phyloP scores from a whole-genome alignment of 1,139 yeast genomes.

The Scheffersomyces stambukii region DNA sequence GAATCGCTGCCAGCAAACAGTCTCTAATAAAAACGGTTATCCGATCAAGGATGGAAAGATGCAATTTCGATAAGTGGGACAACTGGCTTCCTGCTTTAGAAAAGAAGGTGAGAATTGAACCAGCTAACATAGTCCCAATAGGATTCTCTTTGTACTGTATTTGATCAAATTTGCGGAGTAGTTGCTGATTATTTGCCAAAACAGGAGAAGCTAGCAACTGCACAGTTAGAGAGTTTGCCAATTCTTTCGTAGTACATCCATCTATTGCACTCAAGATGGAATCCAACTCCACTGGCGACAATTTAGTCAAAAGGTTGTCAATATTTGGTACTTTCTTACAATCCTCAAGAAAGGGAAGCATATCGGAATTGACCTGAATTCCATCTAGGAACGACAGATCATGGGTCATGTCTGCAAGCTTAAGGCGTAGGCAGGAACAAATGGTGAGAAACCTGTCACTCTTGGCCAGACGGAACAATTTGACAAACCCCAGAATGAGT shows the following conservation, averaged over 20 bases:
- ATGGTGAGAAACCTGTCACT: constrained; percentile 3
- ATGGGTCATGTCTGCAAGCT: constrained; percentile 9
- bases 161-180: too few relatives aligned
- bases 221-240: not conserved
- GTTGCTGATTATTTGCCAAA: constrained; percentile 3
- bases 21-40: constrained; percentile 16
- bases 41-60: constrained; percentile 19
- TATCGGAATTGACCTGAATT: constrained; percentile 5
- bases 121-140: constrained; percentile 2
- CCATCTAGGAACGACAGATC: constrained; percentile 5
- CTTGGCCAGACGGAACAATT: constrained; percentile 13
- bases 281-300: not conserved
- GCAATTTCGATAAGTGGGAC: constrained; percentile 13
- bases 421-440: constrained; percentile 9
- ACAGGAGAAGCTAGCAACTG: constrained; percentile 5
- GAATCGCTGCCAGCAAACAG: constrained; percentile 1
- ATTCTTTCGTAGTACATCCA: too few relatives aligned
- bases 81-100: not conserved
- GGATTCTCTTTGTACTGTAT: too few relatives aligned
- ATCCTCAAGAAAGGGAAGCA: constrained; percentile 9
- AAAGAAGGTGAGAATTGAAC: constrained; percentile 3
- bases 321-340: constrained; percentile 5
- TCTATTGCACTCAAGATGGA: constrained; percentile 1
- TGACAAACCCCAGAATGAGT: constrained; percentile 22
- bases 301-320: constrained; percentile 1